A percentile compares a stretch with the other conserved stretches of the same genome.
These are phyloP conservation scores for Tolypocladium tropicale DNA, from an alignment of 2,329 filamentous ascomycete genomes.

Conservation along the genomic window DNA sequence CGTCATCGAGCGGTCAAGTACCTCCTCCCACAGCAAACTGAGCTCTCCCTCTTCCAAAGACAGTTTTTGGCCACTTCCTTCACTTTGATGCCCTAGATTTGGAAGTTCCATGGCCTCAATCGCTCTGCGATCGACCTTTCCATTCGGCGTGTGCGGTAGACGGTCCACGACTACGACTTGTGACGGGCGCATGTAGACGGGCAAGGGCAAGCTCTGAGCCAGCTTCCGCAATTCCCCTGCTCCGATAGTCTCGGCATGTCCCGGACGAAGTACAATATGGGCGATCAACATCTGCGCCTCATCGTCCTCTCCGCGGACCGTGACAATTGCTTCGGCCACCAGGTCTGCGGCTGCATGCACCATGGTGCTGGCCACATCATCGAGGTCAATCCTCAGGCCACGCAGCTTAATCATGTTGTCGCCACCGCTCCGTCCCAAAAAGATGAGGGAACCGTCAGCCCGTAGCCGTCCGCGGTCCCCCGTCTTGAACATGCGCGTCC, in stretches of 20 bases:
- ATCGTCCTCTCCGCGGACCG: slow-evolving; percentile 5
- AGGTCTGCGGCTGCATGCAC: slow-evolving; percentile 8
- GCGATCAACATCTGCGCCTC: slow-evolving; percentile 14
- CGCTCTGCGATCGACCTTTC: background rate
- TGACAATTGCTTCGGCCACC: slow-evolving; percentile 12
- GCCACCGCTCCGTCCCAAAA: slow-evolving; percentile 26
- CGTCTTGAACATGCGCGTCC: slow-evolving; percentile 25
- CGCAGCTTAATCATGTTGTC: slow-evolving; percentile 36
- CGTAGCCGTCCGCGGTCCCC: slow-evolving; percentile 27
- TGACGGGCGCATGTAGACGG: slow-evolving; percentile 2
- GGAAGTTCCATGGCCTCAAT: background rate
- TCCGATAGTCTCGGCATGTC: background rate
- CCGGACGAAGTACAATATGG: slow-evolving; percentile 9
- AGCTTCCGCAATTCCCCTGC: background rate
- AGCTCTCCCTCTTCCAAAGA: slow-evolving; percentile 1
- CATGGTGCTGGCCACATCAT: slow-evolving; percentile 22
- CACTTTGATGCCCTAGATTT: background rate
- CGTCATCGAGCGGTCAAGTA: slow-evolving; percentile 1
- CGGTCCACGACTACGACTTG: background rate
- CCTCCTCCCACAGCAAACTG: slow-evolving; percentile 6
- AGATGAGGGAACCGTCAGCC: slow-evolving; percentile 20
- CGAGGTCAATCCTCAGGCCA: slow-evolving; percentile 34
- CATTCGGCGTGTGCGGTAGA: background rate
- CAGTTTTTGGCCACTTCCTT: background rate
- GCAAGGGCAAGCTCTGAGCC: background rate